phyloP scores from a whole-genome alignment of 2,329 filamentous ascomycete species.

The Colletotrichum graminicola region DNA sequence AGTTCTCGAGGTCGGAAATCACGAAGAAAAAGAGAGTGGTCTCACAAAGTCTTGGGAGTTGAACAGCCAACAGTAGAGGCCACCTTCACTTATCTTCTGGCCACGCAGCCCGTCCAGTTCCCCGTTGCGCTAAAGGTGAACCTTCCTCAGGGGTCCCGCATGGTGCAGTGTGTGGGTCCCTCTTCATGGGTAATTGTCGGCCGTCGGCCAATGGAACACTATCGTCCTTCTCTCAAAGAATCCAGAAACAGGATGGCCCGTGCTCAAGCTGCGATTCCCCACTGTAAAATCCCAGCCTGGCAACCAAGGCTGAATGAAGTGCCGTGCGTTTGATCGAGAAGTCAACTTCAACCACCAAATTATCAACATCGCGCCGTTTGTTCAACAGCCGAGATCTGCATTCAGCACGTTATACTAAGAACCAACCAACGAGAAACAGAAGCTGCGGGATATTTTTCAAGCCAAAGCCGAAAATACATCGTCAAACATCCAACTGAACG shows the following conservation, averaged over 20 bases:
- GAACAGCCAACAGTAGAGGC: conserved; percentile 47
- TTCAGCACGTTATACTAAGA: background rate
- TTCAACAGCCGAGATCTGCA: background rate
- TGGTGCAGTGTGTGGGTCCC: conserved; percentile 21
- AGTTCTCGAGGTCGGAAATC: background rate
- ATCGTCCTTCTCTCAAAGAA: conserved; percentile 8
- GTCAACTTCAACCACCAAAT: conserved; percentile 2
- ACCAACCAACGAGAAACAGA: background rate
- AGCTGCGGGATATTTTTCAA: too few relatives aligned
- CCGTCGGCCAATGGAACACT: conserved; percentile 36
- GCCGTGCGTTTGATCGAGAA: conserved; percentile 8
- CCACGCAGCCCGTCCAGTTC: conserved; percentile 38
- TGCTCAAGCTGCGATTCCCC: conserved; percentile 37
- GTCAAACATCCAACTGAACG: background rate
- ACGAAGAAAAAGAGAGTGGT: conserved; percentile 5
- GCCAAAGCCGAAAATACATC: background rate
- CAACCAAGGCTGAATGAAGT: conserved; percentile 32
- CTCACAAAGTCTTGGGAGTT: conserved; percentile 6
- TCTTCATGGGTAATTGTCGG: conserved; percentile 32
- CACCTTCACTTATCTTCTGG: conserved; percentile 51
- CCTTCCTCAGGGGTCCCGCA: conserved; percentile 37
- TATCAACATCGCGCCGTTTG: conserved; percentile 4
- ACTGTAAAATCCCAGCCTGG: conserved; percentile 41
- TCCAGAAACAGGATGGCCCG: conserved; percentile 25
- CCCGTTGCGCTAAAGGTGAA: conserved; percentile 33